Conservation (phyloP, 805 yeast genomes). For the Ogataea zsoltii region DNA sequence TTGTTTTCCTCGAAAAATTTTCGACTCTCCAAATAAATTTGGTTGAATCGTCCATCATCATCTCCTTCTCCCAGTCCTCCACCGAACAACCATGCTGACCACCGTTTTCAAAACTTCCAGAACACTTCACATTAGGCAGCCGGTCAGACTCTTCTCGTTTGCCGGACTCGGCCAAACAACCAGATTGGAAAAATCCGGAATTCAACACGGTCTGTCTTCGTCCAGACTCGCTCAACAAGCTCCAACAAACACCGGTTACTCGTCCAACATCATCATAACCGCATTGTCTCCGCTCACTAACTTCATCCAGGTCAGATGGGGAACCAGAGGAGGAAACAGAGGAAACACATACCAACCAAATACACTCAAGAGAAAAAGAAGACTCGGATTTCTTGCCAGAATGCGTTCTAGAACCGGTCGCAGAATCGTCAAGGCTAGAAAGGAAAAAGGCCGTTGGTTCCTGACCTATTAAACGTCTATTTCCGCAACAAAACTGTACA, state of each 20-base stretch:
- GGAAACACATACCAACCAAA: slow-evolving; percentile 97
- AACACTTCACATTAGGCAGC: slow-evolving; percentile 7
- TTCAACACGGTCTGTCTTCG: slow-evolving; percentile 6
- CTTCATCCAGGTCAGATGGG: slow-evolving; percentile 34
- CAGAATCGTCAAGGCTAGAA: slow-evolving; percentile 74
- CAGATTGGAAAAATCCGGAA: slow-evolving; percentile 1
- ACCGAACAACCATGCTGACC: slow-evolving; percentile 1
- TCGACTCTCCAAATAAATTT: slow-evolving; percentile 1
- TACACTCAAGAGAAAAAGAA: slow-evolving; percentile 85
- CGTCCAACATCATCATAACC: slow-evolving; percentile 26
- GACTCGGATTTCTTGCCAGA: slow-evolving; percentile 86
- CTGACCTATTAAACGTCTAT: slow-evolving; percentile 68
- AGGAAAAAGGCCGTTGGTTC: slow-evolving; percentile 91
- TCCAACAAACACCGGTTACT: slow-evolving; percentile 15
- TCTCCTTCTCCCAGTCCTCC: background rate
- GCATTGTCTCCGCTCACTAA: slow-evolving; percentile 15
- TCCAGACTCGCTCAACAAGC: slow-evolving; percentile 13
- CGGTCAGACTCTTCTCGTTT: slow-evolving; percentile 16
- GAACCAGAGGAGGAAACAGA: slow-evolving; percentile 69
- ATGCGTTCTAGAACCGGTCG: slow-evolving; percentile 74
- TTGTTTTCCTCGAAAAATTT: slow-evolving; percentile 6
- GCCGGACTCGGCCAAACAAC: slow-evolving; percentile 18
- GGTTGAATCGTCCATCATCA: background rate
- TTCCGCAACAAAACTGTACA: slow-evolving; percentile 9
- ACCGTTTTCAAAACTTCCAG: slow-evolving; percentile 1